A percentile compares a stretch with the other conserved stretches of the same genome.
Conservation (phyloP, 371 early-diverging fungal genomes). For the Mucor saturninus region DNA sequence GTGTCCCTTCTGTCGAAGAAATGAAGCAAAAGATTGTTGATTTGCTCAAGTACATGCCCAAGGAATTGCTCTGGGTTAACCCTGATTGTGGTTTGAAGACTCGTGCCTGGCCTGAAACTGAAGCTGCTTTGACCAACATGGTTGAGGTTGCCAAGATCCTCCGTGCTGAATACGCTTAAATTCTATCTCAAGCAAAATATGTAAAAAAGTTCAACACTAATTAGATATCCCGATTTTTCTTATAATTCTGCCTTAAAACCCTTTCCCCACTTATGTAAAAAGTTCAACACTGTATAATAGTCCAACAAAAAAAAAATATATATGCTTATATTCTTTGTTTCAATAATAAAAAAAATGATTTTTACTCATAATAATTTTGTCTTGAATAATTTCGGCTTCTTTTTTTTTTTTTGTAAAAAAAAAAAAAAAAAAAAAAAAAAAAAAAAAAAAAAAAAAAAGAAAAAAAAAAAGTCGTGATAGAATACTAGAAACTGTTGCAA, state of each 20-base stretch:
- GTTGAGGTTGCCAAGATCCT: slow-evolving; percentile 79
- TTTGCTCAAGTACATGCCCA: slow-evolving; percentile 77
- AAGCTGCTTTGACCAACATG: slow-evolving; percentile 86
- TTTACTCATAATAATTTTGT: background rate
- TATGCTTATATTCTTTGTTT: slow-evolving; percentile 15
- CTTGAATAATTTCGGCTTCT: background rate
- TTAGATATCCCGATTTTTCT: slow-evolving; percentile 18
- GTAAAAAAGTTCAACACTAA: slow-evolving; percentile 31
- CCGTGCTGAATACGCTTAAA: slow-evolving; percentile 51
- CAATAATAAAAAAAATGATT: slow-evolving; percentile 7
- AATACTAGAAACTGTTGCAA: too few species aligned
- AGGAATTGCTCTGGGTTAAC: slow-evolving; percentile 70
- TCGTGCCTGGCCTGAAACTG: slow-evolving; percentile 91
- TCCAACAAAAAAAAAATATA: slow-evolving; percentile 8
- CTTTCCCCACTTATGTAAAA: slow-evolving; percentile 18
- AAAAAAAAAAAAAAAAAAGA: too few species aligned
- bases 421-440: too few species aligned
- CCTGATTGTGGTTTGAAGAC: slow-evolving; percentile 99
- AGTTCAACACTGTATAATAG: slow-evolving; percentile 39
- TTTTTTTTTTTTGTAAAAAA: background rate
- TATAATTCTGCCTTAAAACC: slow-evolving; percentile 4
- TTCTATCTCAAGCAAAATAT: background rate
- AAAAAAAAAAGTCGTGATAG: too few species aligned
- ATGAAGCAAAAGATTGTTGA: slow-evolving; percentile 82
- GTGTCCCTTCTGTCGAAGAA: slow-evolving; percentile 90